A percentile compares a stretch with the other conserved stretches of the same genome.
Evolutionary conservation across 139 green algal species (phyloP).

Genomic region (Marvania coccoides): DNA sequence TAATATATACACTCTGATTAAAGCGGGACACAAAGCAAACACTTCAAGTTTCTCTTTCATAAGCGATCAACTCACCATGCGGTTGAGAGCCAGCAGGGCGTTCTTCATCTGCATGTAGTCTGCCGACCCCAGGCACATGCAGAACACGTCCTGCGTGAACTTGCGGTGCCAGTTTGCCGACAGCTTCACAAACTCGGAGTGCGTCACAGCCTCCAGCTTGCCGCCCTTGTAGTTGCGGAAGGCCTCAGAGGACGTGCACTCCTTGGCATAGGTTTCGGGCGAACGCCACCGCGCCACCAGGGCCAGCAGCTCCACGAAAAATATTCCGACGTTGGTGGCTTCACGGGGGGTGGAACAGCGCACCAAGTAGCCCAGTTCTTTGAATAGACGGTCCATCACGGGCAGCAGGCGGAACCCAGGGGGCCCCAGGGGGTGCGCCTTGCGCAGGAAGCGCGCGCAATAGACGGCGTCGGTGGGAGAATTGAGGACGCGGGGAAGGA

Average conservation of each 20-base stretch:
- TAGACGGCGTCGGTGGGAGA: slow-evolving; percentile 52
- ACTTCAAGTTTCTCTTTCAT: too few species aligned
- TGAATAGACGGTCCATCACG: slow-evolving; percentile 31
- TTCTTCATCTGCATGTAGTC: slow-evolving; percentile 55
- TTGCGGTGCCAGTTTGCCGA: slow-evolving; percentile 24
- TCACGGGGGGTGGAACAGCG: slow-evolving; percentile 48
- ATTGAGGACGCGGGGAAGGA: slow-evolving; percentile 50
- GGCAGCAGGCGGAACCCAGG: slow-evolving; percentile 41
- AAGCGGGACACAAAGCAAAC: too few species aligned
- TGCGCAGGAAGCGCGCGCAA: slow-evolving; percentile 40
- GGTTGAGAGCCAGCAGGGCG: slow-evolving; percentile 40
- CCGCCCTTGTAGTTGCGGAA: slow-evolving; percentile 14
- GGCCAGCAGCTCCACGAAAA: slow-evolving; percentile 42
- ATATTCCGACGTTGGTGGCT: slow-evolving; percentile 53
- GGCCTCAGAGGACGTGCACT: slow-evolving; percentile 19
- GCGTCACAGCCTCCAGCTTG: slow-evolving; percentile 1
- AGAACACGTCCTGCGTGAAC: slow-evolving; percentile 24
- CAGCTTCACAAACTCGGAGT: slow-evolving; percentile 26
- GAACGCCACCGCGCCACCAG: slow-evolving; percentile 39
- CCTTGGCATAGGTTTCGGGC: slow-evolving; percentile 13
- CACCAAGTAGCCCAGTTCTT: slow-evolving; percentile 34
- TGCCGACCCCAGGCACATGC: slow-evolving; percentile 12
- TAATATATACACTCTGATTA: too few species aligned
- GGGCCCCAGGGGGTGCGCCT: slow-evolving; percentile 37
- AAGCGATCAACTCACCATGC: too few species aligned